Base-by-base conservation (phyloP, 208 protist genomes). In the Polymyxa betae region DNA sequence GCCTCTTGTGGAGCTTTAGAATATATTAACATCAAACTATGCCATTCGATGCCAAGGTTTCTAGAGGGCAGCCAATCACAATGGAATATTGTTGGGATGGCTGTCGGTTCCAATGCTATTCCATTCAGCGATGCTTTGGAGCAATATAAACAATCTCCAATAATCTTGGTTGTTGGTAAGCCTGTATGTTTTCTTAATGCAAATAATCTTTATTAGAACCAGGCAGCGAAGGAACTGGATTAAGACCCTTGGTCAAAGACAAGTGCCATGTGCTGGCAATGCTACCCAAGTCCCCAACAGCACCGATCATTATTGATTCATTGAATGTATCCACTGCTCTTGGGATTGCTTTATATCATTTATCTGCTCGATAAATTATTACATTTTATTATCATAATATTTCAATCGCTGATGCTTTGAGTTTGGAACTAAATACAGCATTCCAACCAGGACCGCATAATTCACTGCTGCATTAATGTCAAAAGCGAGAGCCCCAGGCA, bases 11-110 rank as follows among this genome's bases (percentile, higher is more conserved):
- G 72, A 38, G 72, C 72, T 45, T 43, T 82, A n/a, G 72, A 82
- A 12, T 43, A 38, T n/a, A 35, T 82, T 35, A 35, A 35, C 72
- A 82, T 82, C 40, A 43, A 45, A 12, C 12, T 16, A 20, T 82
- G 72, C 72, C 72, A n/a, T n/a, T 82, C 72, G 12, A 82, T 82
- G 72, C 72, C 72, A 43, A 82, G 35, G 35, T 82, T 82, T 35
- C 72, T 82, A 45, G 16, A 43, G 5, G 12, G 35, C 5, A 38
- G 35, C 16, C 72, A n/a, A 5, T 12, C n/a, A 35, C 10, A 35
- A 20, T 82, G 72, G 35, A 43, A 82, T 82, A 82, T 82, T n/a
- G 35, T 82, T 43, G 72, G 72, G 16, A 35, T 82, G 72, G 5
- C 72, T 5, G 72, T 82, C 5, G 5, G 40, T n/a, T 5, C 5